These are phyloP conservation scores for Pseudocercospora fijiensis DNA, from an alignment of 2,329 filamentous ascomycete species.

Conservation along the genomic window DNA sequence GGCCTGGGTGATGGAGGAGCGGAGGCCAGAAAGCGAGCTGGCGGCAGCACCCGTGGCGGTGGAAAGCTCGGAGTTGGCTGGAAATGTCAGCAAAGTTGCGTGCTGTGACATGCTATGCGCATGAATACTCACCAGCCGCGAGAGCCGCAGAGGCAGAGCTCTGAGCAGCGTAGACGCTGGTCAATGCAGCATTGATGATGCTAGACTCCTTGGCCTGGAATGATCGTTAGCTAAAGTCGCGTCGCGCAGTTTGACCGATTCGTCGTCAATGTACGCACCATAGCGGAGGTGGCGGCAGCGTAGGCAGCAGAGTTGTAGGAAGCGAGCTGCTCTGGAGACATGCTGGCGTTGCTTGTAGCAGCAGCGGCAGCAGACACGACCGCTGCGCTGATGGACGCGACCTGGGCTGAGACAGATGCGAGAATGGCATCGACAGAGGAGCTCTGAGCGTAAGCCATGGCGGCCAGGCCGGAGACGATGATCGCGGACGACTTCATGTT, in stretches of 20 bases:
- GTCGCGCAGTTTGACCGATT: not conserved
- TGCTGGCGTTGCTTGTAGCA: slow-evolving; percentile 14
- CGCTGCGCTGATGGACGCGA: slow-evolving; percentile 12
- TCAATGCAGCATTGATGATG: slow-evolving; percentile 19
- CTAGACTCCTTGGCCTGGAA: slow-evolving; percentile 14
- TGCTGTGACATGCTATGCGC: not conserved
- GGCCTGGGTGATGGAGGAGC: slow-evolving; percentile 14
- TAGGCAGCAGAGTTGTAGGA: slow-evolving; percentile 22
- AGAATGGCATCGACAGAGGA: slow-evolving; percentile 9
- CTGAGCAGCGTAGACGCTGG: slow-evolving; percentile 19
- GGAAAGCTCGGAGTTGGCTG: slow-evolving; percentile 6
- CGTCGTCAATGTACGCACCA: slow-evolving; percentile 10
- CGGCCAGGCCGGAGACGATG: slow-evolving; percentile 27
- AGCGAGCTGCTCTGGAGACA: slow-evolving; percentile 18
- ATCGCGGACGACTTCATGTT: slow-evolving; percentile 29
- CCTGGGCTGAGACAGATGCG: slow-evolving; percentile 17
- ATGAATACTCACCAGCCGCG: slow-evolving; percentile 6
- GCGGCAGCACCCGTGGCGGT: slow-evolving; percentile 18
- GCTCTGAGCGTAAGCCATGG: slow-evolving; percentile 25
- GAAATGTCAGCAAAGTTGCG: not conserved
- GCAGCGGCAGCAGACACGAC: slow-evolving; percentile 17
- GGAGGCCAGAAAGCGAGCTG: slow-evolving; percentile 4
- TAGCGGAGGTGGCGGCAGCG: slow-evolving; percentile 18
- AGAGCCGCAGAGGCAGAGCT: slow-evolving; percentile 14
- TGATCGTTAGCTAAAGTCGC: not conserved